A percentile compares a stretch with the other conserved stretches of the same genome.
Conservation (phyloP, 2,329 filamentous ascomycete species). For the Ophiostoma ulmi region DNA sequence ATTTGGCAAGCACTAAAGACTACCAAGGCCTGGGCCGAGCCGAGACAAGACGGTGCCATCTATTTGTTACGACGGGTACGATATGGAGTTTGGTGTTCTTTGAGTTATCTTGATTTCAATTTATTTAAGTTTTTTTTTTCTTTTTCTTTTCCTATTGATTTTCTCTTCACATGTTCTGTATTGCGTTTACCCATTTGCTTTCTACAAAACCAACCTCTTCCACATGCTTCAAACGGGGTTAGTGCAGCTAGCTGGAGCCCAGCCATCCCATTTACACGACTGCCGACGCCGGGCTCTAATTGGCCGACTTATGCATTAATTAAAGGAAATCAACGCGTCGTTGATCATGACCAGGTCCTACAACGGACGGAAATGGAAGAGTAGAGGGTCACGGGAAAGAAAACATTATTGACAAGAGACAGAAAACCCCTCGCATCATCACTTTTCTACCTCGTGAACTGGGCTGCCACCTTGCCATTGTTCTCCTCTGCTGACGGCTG, state of each 20-base stretch:
- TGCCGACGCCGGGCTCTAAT: not conserved
- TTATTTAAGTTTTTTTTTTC: not conserved
- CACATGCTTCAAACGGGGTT: not conserved
- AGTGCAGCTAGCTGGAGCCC: not conserved
- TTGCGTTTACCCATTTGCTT: not conserved
- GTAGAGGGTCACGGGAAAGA: not conserved
- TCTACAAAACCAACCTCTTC: not conserved
- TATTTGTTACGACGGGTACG: not conserved
- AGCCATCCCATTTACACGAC: conserved; percentile 1
- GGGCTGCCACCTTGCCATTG: not conserved
- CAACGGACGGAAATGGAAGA: not conserved
- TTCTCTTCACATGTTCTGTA: not conserved
- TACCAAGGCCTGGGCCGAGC: conserved; percentile 1
- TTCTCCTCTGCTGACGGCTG: not conserved
- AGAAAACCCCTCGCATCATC: not conserved
- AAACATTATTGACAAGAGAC: not conserved
- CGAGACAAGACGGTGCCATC: not conserved
- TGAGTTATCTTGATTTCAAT: not conserved
- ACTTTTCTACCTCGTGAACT: not conserved
- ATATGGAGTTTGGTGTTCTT: not conserved
- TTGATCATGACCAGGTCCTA: not conserved
- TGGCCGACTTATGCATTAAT: not conserved
- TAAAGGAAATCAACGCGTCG: not conserved
- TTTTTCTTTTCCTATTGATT: not conserved
- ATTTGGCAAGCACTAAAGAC: not conserved